phyloP scores from a whole-genome alignment of 345 rosid genomes.

The Euphorbia tirucalli region DNA sequence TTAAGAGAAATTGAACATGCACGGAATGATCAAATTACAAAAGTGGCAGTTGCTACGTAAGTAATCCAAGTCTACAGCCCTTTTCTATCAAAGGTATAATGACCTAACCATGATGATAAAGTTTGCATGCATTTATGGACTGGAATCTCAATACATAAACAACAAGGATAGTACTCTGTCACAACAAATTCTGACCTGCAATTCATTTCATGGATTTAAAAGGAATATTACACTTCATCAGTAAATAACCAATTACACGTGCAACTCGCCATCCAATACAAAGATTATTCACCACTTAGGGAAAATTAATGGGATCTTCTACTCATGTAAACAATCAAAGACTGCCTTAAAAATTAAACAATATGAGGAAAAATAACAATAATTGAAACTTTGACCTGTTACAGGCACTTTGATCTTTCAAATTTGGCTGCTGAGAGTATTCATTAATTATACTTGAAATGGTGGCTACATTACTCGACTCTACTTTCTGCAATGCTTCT shows the following conservation, averaged over 20 bases:
- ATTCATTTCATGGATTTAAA: not conserved
- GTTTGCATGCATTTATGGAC: not conserved
- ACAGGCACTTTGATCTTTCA: conserved; percentile 64
- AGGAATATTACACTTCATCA: not conserved
- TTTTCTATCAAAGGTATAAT: not conserved
- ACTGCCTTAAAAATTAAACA: not conserved
- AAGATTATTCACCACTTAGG: not conserved
- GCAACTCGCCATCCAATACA: not conserved
- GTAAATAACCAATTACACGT: not conserved
- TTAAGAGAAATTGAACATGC: not conserved
- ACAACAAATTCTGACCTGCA: not conserved
- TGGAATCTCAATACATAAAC: not conserved
- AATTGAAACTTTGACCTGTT: conserved; percentile 42
- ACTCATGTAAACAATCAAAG: not conserved
- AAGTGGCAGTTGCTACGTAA: not conserved
- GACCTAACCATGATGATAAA: not conserved
- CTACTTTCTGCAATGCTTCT: conserved; percentile 46
- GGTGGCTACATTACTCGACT: conserved; percentile 46
- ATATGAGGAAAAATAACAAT: not conserved
- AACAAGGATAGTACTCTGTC: not conserved
- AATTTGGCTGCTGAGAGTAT: conserved; percentile 48
- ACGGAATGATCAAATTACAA: not conserved
- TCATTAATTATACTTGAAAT: conserved; percentile 54
- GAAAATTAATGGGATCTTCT: not conserved
- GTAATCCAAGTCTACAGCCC: not conserved